Evolutionary conservation across 768 basidiomycete species (phyloP).

Genomic region (Podaxis carcinomalis): DNA sequence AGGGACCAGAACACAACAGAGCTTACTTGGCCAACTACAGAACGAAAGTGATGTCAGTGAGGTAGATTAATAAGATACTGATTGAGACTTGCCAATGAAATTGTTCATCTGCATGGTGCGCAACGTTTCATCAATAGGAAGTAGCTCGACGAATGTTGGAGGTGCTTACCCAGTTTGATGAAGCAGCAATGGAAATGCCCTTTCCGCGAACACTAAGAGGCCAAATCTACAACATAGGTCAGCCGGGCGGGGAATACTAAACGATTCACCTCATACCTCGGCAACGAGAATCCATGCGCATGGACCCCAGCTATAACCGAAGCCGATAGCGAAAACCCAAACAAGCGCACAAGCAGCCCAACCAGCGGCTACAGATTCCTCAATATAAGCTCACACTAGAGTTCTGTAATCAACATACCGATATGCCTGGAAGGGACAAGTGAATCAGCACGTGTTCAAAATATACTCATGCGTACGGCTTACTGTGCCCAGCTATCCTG

Average conservation of each 20-base stretch:
- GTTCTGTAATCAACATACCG: constrained; percentile 19
- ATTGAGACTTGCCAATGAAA: constrained; percentile 50
- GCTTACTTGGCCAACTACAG: constrained; percentile 44
- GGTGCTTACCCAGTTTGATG: constrained; percentile 62
- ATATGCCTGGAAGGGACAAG: constrained; percentile 22
- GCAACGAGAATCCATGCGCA: constrained; percentile 76
- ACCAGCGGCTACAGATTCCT: constrained; percentile 46
- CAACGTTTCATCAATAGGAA: not conserved
- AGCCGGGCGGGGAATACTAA: not conserved
- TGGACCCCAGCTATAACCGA: constrained; percentile 79
- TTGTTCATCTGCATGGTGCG: constrained; percentile 59
- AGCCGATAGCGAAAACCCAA: constrained; percentile 73
- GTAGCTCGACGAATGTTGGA: not conserved
- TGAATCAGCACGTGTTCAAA: constrained; percentile 3
- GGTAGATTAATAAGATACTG: not conserved
- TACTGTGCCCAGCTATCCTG: constrained; percentile 49
- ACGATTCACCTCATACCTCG: constrained; percentile 31
- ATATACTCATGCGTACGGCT: constrained; percentile 17
- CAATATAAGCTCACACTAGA: not conserved
- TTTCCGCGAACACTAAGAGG: constrained; percentile 70
- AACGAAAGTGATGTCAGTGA: not conserved
- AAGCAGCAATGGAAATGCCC: constrained; percentile 70
- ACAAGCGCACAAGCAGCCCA: constrained; percentile 70
- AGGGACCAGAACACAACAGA: not conserved
- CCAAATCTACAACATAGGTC: constrained; percentile 41